Evolutionary conservation across 495 filamentous ascomycete species (phyloP), one percentile per base, ranked within the genome.

Genomic region (Penicillium canariense): DNA sequence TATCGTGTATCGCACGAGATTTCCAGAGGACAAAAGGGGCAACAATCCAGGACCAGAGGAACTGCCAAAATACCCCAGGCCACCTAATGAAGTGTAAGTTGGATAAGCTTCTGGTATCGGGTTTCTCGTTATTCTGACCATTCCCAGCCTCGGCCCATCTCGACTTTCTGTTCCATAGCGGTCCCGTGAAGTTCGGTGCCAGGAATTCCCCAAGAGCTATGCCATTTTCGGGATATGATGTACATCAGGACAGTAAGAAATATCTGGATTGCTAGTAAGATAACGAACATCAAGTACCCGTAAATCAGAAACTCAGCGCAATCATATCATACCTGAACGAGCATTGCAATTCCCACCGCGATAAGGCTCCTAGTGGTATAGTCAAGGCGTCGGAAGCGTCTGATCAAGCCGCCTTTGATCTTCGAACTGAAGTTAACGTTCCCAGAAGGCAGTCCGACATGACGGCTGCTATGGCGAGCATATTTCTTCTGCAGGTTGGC

Each of bases 181-280:
- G 68, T 66, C 18, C 71, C 71, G 17, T 56, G 49, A 5, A 71
- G 61, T 31, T 66, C 68, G 1, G 71, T 74, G 31, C 81, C 76
- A 30, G 72, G 74, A 26, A 85, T 78, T 20, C 77, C 71, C 23
- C 80, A 86, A 51, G 75, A 73, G 66, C 69, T 59, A 71, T 89
- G 84, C 55, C 85, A 89, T 52, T 86, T 85, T 46, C 76, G 78
- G n/a, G 85, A 90, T 26, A 84, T 78, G 31, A 85, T 61, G 67
- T 75, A 90, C 66, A 89, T 79, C 20, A 85, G 53, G 23, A 84
- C 55, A 26, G 31, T 25, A 6, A 31, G 42, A 22, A 47, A 18
- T 10, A 27, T 17, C 7, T 48, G n/a, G n/a, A 14, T 42, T 9
- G 10, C 22, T 14, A 18, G 38, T 42, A 6, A 42, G 38, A n/a